Conservation (phyloP, 306 rosid genomes). For the Coriaria nepalensis region DNA sequence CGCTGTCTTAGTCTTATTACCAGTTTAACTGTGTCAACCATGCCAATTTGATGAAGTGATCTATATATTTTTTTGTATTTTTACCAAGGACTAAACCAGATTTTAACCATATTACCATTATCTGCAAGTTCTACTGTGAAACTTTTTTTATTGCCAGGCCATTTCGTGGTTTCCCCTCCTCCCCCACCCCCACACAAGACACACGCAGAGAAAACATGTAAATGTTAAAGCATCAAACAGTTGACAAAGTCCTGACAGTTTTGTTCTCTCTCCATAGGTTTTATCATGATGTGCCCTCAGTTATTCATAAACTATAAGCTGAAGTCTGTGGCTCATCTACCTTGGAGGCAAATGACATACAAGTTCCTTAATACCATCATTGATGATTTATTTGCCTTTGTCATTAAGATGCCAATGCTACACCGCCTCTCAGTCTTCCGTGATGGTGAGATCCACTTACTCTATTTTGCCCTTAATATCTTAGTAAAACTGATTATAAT, state of each 20-base stretch:
- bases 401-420: constrained; percentile 90
- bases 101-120: no score
- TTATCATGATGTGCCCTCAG: constrained; percentile 99
- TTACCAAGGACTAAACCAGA: no score
- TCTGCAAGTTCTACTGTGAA: no score
- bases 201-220: no score
- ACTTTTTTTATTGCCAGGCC: no score
- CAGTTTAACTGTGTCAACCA: no score
- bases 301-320: constrained; percentile 95
- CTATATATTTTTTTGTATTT: no score
- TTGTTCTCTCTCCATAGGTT: constrained; percentile 34
- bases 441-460: constrained; percentile 50
- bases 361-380: constrained; percentile 97
- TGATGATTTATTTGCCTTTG: constrained; percentile 94
- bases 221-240: neutral
- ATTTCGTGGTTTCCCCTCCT: no score
- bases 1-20: no score
- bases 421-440: constrained; percentile 98
- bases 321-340: constrained; percentile 96
- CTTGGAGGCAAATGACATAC: constrained; percentile 99
- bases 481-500: no score
- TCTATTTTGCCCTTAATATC: neutral
- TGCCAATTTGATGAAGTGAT: no score
- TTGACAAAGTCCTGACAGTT: neutral
- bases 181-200: no score